These are phyloP conservation scores for Boletus sp. DNA, from an alignment of 1,284 basidiomycete species.

Conservation along the genomic window DNA sequence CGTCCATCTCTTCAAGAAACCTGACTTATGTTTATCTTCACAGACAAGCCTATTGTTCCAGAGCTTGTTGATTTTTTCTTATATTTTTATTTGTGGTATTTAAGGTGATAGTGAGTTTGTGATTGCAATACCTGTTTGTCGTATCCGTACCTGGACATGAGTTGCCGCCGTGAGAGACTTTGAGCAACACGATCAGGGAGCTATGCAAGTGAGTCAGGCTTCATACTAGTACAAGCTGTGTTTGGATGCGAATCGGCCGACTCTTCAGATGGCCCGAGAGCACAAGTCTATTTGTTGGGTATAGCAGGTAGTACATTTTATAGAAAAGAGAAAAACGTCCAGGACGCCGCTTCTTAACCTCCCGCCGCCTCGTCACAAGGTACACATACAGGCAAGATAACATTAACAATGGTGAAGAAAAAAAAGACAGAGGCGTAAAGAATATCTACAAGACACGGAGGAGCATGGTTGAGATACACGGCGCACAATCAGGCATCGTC, in stretches of 20 bases:
- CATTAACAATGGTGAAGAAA: neutral
- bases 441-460: conserved; percentile 12
- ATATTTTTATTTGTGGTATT: too few relatives aligned
- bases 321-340: conserved; percentile 24
- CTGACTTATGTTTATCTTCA: too few relatives aligned
- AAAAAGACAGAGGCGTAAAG: conserved; percentile 1
- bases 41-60: too few relatives aligned
- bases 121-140: too few relatives aligned
- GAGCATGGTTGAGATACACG: conserved; percentile 1
- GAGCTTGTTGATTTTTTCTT: too few relatives aligned
- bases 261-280: neutral
- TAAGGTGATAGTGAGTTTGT: too few relatives aligned
- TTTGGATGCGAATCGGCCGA: neutral
- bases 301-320: conserved; percentile 27
- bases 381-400: conserved; percentile 27
- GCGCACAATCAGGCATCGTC: conserved; percentile 16
- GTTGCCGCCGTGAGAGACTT: conserved; percentile 1
- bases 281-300: conserved; percentile 27
- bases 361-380: conserved; percentile 10
- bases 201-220: too few relatives aligned
- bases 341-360: conserved; percentile 13
- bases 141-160: conserved; percentile 1
- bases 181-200: neutral
- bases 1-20: too few relatives aligned
- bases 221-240: too few relatives aligned